Evolutionary conservation across 305 asterid species (phyloP), one percentile per base, ranked within the genome.

Genomic region (Fraxinus greggii): DNA sequence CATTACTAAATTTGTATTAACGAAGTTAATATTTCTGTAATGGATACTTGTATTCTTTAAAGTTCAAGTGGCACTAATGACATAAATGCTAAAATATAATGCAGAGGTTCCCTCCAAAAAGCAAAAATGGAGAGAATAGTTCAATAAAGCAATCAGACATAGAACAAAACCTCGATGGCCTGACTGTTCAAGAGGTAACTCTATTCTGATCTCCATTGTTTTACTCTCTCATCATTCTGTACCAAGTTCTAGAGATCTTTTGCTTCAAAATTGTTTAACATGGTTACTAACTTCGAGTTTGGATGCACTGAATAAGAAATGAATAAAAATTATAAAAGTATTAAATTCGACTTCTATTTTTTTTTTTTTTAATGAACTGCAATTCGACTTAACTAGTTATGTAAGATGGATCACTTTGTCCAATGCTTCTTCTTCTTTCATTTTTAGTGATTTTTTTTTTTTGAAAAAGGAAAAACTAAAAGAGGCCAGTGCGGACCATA

Each of bases 91-190:
- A 15, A 48, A 76, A n/a, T 74, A 63, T 45, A 38, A 73, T 77
- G 63, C 86, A 88, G 91, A 42, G 51, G 9, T 89, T 89, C 83
- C 92, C 92, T 72, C 90, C 88, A 32, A 61, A 42, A 77, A 88
- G 88, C 83, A 84, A 75, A 72, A 70, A 79, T 77, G 89, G 92
- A 82, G 84, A 80, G 42, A n/a, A n/a, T 79, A 86, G 91, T 74
- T 85, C 88, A 42, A 86, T 89, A 59, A 78, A 78, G 75, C 70
- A 36, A 73, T 86, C 90, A 5, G 84, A 88, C 84, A 89, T 88
- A 54, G 86, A 89, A 76, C 83, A 79, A 28, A 84, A 79, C 74
- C 88, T 89, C 48, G 90, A 86, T 38, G 92, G 92, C 17, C 82
- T 88, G 23, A 85, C 89, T 78, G 72, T 89, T 38, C 42, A 76